Conservation (phyloP, 495 filamentous ascomycete species). For the Penicillium lividum region DNA sequence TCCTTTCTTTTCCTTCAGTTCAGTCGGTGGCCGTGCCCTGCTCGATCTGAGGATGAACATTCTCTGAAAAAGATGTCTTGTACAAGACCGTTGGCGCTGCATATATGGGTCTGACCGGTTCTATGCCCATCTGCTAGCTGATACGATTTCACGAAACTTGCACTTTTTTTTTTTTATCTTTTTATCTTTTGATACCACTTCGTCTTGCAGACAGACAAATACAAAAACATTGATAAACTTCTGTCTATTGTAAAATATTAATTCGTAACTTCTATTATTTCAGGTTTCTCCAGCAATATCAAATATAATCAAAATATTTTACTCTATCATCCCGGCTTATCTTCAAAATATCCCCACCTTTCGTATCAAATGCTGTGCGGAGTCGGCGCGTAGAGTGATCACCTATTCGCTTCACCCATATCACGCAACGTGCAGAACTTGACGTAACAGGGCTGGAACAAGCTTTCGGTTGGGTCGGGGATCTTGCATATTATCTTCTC, state of each 20-base stretch:
- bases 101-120: conserved; percentile 5
- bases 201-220: conserved; percentile 1
- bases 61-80: conserved; percentile 7
- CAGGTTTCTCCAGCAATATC: too few species aligned
- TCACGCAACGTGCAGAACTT: background rate
- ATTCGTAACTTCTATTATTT: background rate
- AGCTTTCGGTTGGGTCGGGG: background rate
- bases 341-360: background rate
- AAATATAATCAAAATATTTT: too few species aligned
- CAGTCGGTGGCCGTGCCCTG: background rate
- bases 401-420: background rate
- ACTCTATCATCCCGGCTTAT: background rate
- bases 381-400: background rate
- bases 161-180: conserved; percentile 6
- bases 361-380: background rate
- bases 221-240: conserved; percentile 1
- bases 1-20: background rate
- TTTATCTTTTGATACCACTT: conserved; percentile 10
- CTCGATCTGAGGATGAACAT: conserved; percentile 5
- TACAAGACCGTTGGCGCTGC: conserved; percentile 8
- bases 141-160: conserved; percentile 13
- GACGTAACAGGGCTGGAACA: conserved; percentile 1
- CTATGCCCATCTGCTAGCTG: conserved; percentile 9
- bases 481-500: background rate
- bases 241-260: background rate